phyloP scores from a whole-genome alignment of 768 basidiomycete genomes.

The Thelephora aurantiotincta region DNA sequence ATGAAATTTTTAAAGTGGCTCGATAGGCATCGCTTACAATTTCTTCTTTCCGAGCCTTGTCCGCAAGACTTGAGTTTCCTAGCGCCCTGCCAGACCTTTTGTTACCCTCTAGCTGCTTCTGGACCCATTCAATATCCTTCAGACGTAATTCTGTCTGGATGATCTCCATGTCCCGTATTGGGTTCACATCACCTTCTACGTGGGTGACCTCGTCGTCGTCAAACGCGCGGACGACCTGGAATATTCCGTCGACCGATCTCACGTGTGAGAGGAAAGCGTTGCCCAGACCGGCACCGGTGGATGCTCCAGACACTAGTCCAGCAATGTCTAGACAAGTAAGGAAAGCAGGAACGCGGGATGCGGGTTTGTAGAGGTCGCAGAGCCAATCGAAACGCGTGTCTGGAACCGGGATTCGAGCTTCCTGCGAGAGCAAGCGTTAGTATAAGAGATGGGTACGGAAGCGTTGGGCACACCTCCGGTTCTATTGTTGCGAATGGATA shows the following conservation, averaged over 20 bases:
- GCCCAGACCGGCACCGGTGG: conserved; percentile 94
- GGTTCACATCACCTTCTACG: conserved; percentile 96
- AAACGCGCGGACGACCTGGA: conserved; percentile 95
- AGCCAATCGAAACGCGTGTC: conserved; percentile 94
- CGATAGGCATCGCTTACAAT: conserved; percentile 26
- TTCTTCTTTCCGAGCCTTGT: conserved; percentile 95
- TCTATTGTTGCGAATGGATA: conserved; percentile 94
- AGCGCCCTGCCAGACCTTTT: conserved; percentile 64
- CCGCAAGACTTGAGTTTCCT: conserved; percentile 68
- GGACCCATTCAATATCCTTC: conserved; percentile 98
- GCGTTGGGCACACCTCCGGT: conserved; percentile 39
- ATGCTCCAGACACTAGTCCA: conserved; percentile 93
- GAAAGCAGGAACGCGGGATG: conserved; percentile 78
- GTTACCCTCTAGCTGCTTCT: conserved; percentile 71
- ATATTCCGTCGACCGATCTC: conserved; percentile 96
- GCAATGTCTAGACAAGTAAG: conserved; percentile 98
- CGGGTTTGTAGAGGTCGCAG: conserved; percentile 80
- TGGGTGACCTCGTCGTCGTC: conserved; percentile 99
- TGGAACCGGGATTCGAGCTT: conserved; percentile 92
- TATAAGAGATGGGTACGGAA: not conserved
- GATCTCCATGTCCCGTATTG: conserved; percentile 92
- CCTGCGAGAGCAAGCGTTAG: conserved; percentile 18
- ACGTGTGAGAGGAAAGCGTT: conserved; percentile 97
- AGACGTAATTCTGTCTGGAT: conserved; percentile 88
- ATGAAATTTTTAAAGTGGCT: conserved; percentile 2